Conservation (phyloP, 805 yeast genomes). For the Metschnikowia colocasiae region DNA sequence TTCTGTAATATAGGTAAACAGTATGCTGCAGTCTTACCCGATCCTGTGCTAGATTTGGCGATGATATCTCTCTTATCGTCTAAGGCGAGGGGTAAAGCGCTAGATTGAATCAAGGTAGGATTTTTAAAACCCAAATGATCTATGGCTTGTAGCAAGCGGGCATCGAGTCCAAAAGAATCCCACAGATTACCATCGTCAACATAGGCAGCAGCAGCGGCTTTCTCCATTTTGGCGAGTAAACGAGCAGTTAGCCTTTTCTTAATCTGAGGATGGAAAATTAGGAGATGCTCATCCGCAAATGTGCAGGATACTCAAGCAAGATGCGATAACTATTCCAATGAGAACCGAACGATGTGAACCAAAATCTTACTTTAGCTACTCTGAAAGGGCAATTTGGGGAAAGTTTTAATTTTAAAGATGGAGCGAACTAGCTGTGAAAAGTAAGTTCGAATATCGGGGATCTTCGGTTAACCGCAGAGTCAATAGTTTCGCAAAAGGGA, state of each 20-base stretch:
- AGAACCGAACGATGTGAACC: neutral
- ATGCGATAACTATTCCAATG: neutral
- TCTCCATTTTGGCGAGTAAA: slow-evolving; percentile 11
- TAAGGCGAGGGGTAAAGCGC: slow-evolving; percentile 87
- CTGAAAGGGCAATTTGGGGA: neutral
- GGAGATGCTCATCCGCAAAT: slow-evolving; percentile 18
- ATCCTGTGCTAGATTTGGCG: slow-evolving; percentile 92
- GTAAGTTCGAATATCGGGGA: too few relatives aligned
- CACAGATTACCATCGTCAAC: slow-evolving; percentile 69
- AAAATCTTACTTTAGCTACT: neutral
- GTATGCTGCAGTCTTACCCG: slow-evolving; percentile 94
- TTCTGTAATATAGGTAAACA: slow-evolving; percentile 81
- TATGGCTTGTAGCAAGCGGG: slow-evolving; percentile 80
- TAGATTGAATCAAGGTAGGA: slow-evolving; percentile 89
- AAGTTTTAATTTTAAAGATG: too few relatives aligned
- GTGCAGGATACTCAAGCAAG: slow-evolving; percentile 9
- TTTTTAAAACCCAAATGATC: slow-evolving; percentile 72
- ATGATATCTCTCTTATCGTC: slow-evolving; percentile 88
- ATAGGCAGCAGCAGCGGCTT: slow-evolving; percentile 61
- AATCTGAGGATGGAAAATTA: slow-evolving; percentile 9
- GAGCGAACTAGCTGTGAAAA: too few relatives aligned
- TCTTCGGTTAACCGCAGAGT: too few relatives aligned
- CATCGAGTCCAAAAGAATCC: slow-evolving; percentile 75
- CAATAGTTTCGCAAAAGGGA: too few relatives aligned
- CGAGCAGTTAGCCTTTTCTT: neutral